A percentile compares a stretch with the other conserved stretches of the same genome.
These are phyloP conservation scores for Ailanthus altissimus DNA, from an alignment of 345 rosid species.

Conservation along the genomic window DNA sequence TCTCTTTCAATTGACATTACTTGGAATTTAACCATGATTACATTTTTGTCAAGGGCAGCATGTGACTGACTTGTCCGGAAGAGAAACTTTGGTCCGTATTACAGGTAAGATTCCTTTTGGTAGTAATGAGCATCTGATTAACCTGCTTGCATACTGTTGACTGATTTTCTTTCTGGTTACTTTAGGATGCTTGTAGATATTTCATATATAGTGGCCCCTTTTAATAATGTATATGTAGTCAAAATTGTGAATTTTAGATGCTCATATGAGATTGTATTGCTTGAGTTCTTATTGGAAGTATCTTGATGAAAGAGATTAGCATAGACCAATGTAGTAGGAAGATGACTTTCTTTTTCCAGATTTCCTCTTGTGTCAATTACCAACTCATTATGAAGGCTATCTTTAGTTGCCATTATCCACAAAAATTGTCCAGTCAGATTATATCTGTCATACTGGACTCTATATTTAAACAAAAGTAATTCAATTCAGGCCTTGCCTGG, in stretches of 20 bases:
- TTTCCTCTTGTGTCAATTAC: neutral
- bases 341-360: neutral
- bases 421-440: neutral
- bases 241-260: neutral
- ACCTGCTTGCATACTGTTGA: too few species aligned
- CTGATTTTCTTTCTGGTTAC: too few species aligned
- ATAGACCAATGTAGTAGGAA: neutral
- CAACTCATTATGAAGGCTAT: neutral
- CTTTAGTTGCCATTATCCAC: neutral
- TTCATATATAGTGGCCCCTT: too few species aligned
- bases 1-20: too few species aligned
- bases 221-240: neutral
- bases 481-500: too few species aligned
- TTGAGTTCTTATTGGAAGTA: neutral
- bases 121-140: too few species aligned
- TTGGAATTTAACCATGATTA: neutral
- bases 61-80: conserved; percentile 44
- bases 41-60: conserved; percentile 25
- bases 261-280: neutral
- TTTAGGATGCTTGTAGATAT: too few species aligned
- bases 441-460: too few species aligned
- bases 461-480: too few species aligned
- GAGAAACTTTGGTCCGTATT: conserved; percentile 43
- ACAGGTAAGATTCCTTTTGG: too few species aligned
- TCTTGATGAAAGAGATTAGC: neutral